These are phyloP conservation scores for Pharus latifolius DNA, from an alignment of 176 grass and related monocot species.

Conservation along the genomic window DNA sequence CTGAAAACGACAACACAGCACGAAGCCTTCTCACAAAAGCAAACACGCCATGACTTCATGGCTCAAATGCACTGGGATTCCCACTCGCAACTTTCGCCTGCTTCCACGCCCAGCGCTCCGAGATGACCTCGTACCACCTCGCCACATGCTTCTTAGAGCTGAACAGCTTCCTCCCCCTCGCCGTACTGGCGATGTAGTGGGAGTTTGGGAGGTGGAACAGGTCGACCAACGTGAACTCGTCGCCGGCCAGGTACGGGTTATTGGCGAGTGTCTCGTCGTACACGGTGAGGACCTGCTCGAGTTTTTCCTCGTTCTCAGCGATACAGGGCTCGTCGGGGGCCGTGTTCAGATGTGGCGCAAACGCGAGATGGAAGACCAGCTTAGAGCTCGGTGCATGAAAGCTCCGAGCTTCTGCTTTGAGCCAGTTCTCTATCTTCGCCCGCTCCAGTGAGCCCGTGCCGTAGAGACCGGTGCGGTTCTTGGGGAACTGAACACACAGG, in stretches of 20 bases:
- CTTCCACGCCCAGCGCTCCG: slow-evolving; percentile 43
- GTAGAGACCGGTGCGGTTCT: slow-evolving; percentile 30
- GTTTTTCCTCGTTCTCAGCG: slow-evolving; percentile 13
- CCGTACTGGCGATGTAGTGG: slow-evolving; percentile 20
- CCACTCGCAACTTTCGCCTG: slow-evolving; percentile 27
- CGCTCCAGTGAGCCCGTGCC: slow-evolving; percentile 25
- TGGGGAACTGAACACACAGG: slow-evolving; percentile 37
- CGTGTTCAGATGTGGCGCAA: neutral
- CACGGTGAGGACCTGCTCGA: slow-evolving; percentile 28
- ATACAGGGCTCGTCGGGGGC: slow-evolving; percentile 4
- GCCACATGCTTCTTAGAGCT: slow-evolving; percentile 38
- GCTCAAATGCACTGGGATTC: neutral
- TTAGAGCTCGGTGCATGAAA: slow-evolving; percentile 26
- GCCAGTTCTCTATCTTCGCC: slow-evolving; percentile 35
- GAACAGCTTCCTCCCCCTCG: slow-evolving; percentile 45
- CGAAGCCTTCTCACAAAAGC: too few species aligned
- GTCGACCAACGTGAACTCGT: slow-evolving; percentile 58
- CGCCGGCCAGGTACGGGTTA: slow-evolving; percentile 42
- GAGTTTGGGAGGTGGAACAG: slow-evolving; percentile 46
- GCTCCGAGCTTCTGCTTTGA: slow-evolving; percentile 20
- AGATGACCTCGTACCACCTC: slow-evolving; percentile 38
- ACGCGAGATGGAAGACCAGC: slow-evolving; percentile 44
- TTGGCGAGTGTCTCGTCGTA: slow-evolving; percentile 44
- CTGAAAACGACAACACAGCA: neutral
- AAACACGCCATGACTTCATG: neutral